Evolutionary conservation across 441 rosid species (phyloP).

Genomic region (Populus hybrid): DNA sequence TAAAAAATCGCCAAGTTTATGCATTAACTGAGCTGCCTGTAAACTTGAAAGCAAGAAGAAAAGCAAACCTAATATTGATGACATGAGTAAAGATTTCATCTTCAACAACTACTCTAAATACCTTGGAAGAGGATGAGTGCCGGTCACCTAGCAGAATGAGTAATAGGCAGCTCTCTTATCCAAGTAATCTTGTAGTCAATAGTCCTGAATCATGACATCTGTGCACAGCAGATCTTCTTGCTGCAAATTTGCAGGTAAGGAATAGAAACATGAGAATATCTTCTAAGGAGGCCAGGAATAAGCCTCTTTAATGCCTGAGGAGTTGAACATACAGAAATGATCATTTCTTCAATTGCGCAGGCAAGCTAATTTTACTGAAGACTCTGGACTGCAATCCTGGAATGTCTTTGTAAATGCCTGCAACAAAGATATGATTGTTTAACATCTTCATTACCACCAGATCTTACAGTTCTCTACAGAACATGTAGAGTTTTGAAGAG

Average conservation of each 20-base stretch:
- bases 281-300: not conserved
- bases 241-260: slow-evolving; percentile 29
- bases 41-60: not conserved
- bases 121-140: slow-evolving; percentile 63
- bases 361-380: slow-evolving; percentile 64
- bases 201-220: slow-evolving; percentile 44
- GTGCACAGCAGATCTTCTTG: slow-evolving; percentile 34
- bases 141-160: slow-evolving; percentile 58
- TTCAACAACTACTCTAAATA: slow-evolving; percentile 24
- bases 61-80: not conserved
- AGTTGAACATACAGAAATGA: slow-evolving; percentile 63
- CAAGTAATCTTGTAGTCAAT: slow-evolving; percentile 50
- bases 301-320: not conserved
- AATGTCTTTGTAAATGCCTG: slow-evolving; percentile 91
- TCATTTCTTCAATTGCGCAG: slow-evolving; percentile 58
- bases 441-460: slow-evolving; percentile 8
- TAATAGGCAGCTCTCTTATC: slow-evolving; percentile 73
- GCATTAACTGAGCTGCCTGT: not conserved
- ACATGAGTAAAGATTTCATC: slow-evolving; percentile 6
- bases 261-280: not conserved
- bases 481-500: not conserved
- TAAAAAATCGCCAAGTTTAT: not conserved
- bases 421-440: slow-evolving; percentile 16
- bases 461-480: slow-evolving; percentile 4
- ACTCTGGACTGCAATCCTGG: slow-evolving; percentile 59